These are phyloP conservation scores for Blastobotrys attinorum DNA, from an alignment of 805 yeast genomes.

Conservation along the genomic window DNA sequence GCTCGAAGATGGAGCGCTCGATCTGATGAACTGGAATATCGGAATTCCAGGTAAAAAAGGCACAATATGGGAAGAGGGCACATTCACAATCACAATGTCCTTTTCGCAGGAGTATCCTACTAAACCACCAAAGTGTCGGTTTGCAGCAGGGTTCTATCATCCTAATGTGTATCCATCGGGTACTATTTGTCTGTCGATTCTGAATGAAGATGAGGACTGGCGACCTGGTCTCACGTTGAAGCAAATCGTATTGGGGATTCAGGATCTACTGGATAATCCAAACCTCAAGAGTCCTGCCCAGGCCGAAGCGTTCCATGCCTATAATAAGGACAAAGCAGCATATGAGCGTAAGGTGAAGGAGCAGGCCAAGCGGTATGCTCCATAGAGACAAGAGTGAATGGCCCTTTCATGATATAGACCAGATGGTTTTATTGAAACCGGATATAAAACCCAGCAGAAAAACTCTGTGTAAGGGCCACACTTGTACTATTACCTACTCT, in stretches of 20 bases:
- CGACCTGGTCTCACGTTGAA: conserved; percentile 91
- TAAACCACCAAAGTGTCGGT: conserved; percentile 90
- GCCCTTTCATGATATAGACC: no score
- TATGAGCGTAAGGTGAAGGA: conserved; percentile 74
- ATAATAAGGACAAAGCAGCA: conserved; percentile 52
- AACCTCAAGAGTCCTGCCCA: conserved; percentile 97
- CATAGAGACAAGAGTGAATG: no score
- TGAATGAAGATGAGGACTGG: conserved; percentile 97
- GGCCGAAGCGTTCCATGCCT: conserved; percentile 73
- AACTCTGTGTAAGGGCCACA: no score
- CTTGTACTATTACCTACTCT: neutral
- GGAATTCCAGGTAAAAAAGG: conserved; percentile 91
- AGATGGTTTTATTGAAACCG: no score
- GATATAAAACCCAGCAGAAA: no score
- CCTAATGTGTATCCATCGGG: conserved; percentile 98
- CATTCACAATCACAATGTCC: conserved; percentile 69
- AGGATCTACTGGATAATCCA: conserved; percentile 82
- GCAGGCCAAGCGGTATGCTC: conserved; percentile 68
- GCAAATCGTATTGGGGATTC: conserved; percentile 85
- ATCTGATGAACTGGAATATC: conserved; percentile 83
- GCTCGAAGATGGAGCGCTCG: conserved; percentile 72
- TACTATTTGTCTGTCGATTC: conserved; percentile 83
- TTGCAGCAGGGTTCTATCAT: conserved; percentile 87
- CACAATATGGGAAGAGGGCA: conserved; percentile 87
- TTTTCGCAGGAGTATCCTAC: conserved; percentile 91